These are phyloP conservation scores for Perilla frutescens DNA, from an alignment of 257 asterid genomes.

Conservation along the genomic window DNA sequence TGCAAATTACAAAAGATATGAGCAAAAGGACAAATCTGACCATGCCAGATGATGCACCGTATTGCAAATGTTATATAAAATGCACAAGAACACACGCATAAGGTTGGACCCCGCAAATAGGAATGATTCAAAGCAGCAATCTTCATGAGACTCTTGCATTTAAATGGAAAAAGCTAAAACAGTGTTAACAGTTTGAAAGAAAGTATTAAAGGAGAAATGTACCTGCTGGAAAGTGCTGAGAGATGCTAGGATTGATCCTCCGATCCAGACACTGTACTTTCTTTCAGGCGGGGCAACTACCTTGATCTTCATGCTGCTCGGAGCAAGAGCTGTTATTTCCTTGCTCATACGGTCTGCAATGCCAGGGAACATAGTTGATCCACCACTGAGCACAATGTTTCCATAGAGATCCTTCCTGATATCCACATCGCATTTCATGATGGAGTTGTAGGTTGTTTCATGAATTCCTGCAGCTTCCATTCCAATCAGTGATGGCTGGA, in stretches of 20 bases:
- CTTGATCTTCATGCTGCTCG: slow-evolving; percentile 71
- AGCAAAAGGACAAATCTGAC: not conserved
- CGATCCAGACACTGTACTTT: slow-evolving; percentile 80
- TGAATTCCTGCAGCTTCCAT: slow-evolving; percentile 55
- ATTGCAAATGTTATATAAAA: not conserved
- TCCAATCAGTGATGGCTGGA: slow-evolving; percentile 48
- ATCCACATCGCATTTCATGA: slow-evolving; percentile 60
- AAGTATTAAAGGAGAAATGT: not conserved
- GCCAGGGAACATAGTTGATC: slow-evolving; percentile 77
- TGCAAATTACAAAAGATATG: slow-evolving; percentile 27
- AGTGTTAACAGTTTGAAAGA: not conserved
- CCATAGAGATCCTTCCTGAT: slow-evolving; percentile 74
- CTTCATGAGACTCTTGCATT: too few species aligned
- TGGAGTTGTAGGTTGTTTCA: slow-evolving; percentile 61
- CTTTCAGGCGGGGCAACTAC: slow-evolving; percentile 76
- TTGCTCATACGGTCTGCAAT: slow-evolving; percentile 75
- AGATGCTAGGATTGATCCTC: slow-evolving; percentile 73
- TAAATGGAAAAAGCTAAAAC: too few species aligned
- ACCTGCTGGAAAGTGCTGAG: slow-evolving; percentile 81
- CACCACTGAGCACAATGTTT: slow-evolving; percentile 74
- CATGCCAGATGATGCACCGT: not conserved
- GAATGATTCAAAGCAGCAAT: too few species aligned
- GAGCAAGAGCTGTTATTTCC: slow-evolving; percentile 70
- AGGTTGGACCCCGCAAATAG: not conserved
- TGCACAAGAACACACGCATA: not conserved